These are phyloP conservation scores for Berberis vulgaris DNA, from an alignment of 164 flowering plant species.

Conservation along the genomic window DNA sequence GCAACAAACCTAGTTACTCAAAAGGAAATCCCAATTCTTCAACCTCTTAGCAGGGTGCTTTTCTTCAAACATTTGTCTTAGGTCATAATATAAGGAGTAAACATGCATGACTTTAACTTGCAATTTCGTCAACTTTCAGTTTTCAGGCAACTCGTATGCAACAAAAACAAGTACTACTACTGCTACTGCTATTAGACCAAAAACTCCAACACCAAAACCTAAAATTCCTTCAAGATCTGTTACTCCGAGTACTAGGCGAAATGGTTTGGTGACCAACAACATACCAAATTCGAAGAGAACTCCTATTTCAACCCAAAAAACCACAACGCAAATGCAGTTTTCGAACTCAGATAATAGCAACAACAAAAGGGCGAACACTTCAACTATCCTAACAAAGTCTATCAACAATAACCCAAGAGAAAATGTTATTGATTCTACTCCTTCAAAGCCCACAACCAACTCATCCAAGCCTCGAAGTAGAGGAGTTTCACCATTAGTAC, in stretches of 20 bases:
- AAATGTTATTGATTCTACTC: too few relatives aligned
- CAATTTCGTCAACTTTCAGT: conserved; percentile 8
- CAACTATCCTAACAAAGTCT: too few relatives aligned
- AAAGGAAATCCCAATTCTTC: conserved; percentile 37
- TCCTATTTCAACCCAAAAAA: background rate
- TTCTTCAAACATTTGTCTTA: too few relatives aligned
- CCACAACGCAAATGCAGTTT: too few relatives aligned
- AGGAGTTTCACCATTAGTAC: conserved; percentile 25
- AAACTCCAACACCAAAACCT: conserved; percentile 19
- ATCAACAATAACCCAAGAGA: too few relatives aligned
- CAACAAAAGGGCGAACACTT: background rate
- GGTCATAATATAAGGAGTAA: too few relatives aligned
- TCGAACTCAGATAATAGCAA: too few relatives aligned
- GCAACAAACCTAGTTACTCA: conserved; percentile 32
- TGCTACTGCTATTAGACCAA: conserved; percentile 1
- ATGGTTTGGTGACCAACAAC: background rate
- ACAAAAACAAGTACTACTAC: conserved; percentile 3
- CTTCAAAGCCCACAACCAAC: too few relatives aligned
- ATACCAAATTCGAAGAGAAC: background rate
- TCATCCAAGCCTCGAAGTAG: too few relatives aligned
- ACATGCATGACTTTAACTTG: background rate
- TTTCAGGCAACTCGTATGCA: conserved; percentile 20
- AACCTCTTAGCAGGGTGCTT: conserved; percentile 39
- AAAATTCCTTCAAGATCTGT: conserved; percentile 19
- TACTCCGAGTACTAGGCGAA: conserved; percentile 24